Conservation (phyloP, 2,329 filamentous ascomycete species). For the Penicillium sclerotiorum region DNA sequence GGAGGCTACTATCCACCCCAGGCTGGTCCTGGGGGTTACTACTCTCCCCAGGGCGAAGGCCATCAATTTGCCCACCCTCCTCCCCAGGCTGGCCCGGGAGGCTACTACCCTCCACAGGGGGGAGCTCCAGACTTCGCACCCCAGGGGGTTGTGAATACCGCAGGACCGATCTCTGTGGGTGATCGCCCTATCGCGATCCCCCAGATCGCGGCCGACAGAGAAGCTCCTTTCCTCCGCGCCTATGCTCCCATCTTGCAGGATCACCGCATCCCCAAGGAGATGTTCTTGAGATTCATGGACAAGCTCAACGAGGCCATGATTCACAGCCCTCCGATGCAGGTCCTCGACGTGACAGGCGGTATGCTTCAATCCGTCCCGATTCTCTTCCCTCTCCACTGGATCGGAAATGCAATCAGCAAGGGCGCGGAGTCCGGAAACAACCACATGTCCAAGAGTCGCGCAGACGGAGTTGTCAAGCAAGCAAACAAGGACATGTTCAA, state of each 20-base stretch:
- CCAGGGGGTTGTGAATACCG: background rate
- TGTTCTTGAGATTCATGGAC: conserved; percentile 30
- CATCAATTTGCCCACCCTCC: background rate
- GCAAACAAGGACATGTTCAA: conserved; percentile 31
- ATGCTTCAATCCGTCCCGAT: conserved; percentile 28
- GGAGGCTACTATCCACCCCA: background rate
- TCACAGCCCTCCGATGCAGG: conserved; percentile 30
- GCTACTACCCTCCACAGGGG: background rate
- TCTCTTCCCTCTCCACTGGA: conserved; percentile 26
- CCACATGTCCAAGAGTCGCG: conserved; percentile 27
- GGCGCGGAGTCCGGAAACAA: conserved; percentile 24
- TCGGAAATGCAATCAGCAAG: conserved; percentile 26
- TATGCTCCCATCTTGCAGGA: conserved; percentile 16
- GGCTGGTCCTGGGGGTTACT: background rate
- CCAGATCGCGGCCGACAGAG: conserved; percentile 12
- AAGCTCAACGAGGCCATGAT: conserved; percentile 28
- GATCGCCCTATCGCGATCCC: conserved; percentile 18
- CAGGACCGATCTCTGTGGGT: background rate
- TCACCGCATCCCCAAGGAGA: conserved; percentile 15
- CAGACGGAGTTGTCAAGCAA: conserved; percentile 24
- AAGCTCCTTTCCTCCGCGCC: conserved; percentile 21
- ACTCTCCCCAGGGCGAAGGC: background rate
- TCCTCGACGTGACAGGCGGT: conserved; percentile 29
- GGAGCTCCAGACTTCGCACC: background rate
- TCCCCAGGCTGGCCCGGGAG: background rate